Percentiles rank a stretch among this genome's conserved stretches.
These are phyloP conservation scores for Pleodorina starrii DNA, from an alignment of 139 green algal species.

Conservation along the genomic window DNA sequence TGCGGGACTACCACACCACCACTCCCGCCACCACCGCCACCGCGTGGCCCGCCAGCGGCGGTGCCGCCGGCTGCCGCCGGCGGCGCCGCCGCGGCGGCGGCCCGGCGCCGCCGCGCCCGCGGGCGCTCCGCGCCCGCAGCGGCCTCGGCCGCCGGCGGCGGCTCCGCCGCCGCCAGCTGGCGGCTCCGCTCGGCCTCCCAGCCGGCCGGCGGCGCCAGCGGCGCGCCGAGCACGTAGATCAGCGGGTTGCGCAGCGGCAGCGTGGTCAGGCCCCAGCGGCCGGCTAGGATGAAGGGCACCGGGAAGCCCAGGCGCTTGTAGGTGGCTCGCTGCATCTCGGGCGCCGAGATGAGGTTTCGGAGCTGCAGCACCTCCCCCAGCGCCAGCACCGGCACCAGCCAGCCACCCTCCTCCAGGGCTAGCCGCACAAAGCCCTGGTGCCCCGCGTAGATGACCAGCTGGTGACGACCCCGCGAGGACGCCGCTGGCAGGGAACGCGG, in stretches of 20 bases:
- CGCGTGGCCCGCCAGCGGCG: not conserved
- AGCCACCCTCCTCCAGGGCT: constrained; percentile 81
- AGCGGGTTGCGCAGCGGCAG: constrained; percentile 72
- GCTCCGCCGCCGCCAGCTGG: not conserved
- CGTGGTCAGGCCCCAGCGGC: constrained; percentile 76
- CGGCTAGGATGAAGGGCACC: constrained; percentile 79
- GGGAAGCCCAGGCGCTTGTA: constrained; percentile 89
- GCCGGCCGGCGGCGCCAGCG: constrained; percentile 64
- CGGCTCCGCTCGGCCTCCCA: constrained; percentile 1
- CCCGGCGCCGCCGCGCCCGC: not conserved
- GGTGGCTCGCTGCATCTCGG: constrained; percentile 76
- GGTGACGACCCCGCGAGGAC: too few species aligned
- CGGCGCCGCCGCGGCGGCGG: not conserved
- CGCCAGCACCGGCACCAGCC: constrained; percentile 85
- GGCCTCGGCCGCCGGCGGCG: not conserved
- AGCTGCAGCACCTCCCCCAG: constrained; percentile 83
- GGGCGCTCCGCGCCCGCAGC: not conserved
- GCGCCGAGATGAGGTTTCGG: constrained; percentile 70
- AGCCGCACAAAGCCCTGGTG: constrained; percentile 81
- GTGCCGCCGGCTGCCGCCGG: not conserved
- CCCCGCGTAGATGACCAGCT: constrained; percentile 39
- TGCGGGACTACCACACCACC: constrained; percentile 42
- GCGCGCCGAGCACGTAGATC: constrained; percentile 80
- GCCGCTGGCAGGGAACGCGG: too few species aligned
- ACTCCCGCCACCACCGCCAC: not conserved